Conservation (phyloP, 176 grass and related monocot species). For the sorghum (Sorghum bicolor) region DNA sequence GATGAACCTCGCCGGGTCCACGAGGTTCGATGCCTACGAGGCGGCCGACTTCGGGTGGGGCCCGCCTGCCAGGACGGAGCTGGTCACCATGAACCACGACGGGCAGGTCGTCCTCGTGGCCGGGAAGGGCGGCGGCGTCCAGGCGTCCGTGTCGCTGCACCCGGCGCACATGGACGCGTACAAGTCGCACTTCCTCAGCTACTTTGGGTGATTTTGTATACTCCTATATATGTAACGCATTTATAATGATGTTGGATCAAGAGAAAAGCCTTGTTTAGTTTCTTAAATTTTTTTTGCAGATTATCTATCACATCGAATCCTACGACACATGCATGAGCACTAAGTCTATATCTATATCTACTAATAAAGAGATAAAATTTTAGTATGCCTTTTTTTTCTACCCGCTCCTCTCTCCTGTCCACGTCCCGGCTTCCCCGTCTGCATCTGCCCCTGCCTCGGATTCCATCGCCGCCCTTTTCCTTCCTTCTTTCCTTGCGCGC, state of each 20-base stretch:
- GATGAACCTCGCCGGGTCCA: conserved; percentile 21
- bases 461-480: neutral
- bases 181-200: conserved; percentile 6
- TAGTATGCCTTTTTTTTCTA: too few relatives aligned
- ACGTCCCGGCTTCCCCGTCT: too few relatives aligned
- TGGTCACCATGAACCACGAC: conserved; percentile 38
- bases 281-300: too few relatives aligned
- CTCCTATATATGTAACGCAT: too few relatives aligned
- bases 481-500: neutral
- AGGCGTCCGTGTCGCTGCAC: conserved; percentile 23
- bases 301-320: too few relatives aligned
- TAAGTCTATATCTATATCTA: too few relatives aligned
- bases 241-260: too few relatives aligned
- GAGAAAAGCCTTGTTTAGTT: too few relatives aligned
- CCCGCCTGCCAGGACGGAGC: conserved; percentile 8
- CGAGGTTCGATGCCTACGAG: conserved; percentile 45
- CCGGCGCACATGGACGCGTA: conserved; percentile 18
- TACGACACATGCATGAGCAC: too few relatives aligned
- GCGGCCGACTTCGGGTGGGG: conserved; percentile 50
- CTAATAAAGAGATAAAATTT: too few relatives aligned
- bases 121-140: conserved; percentile 7
- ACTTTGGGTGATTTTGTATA: neutral
- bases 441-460: neutral
- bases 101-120: conserved; percentile 39
- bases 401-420: too few relatives aligned